Evolutionary conservation across 306 rosid genomes (phyloP).

Genomic region (Citrullus amarus): DNA sequence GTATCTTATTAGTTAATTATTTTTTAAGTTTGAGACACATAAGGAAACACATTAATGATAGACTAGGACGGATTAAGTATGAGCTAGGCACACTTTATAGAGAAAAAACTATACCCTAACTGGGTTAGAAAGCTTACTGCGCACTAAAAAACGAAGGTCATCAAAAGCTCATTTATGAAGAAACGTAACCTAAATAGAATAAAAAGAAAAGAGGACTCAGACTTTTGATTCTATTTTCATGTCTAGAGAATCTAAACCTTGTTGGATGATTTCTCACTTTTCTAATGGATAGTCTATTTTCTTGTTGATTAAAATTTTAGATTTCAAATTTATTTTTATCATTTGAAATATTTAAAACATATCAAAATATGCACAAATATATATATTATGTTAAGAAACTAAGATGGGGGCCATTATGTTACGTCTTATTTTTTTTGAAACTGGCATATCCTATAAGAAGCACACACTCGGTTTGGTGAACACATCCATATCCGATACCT

Average conservation of each 20-base stretch:
- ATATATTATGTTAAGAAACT: neutral
- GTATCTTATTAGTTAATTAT: neutral
- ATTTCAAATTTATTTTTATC: neutral
- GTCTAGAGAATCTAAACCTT: neutral
- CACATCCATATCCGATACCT: too few species aligned
- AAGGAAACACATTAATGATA: neutral
- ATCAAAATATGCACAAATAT: neutral
- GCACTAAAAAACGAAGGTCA: too few species aligned
- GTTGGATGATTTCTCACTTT: neutral
- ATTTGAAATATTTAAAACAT: neutral
- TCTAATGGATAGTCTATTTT: neutral
- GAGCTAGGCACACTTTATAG: neutral
- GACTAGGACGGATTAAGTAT: neutral
- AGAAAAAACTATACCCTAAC: neutral
- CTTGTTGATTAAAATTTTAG: neutral
- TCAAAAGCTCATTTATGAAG: neutral
- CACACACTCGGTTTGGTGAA: too few species aligned
- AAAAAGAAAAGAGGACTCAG: neutral
- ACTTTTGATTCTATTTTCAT: neutral
- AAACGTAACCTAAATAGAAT: neutral
- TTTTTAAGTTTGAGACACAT: neutral
- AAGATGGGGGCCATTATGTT: neutral
- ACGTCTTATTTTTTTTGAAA: neutral
- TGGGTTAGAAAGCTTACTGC: neutral
- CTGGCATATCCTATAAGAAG: neutral